Evolutionary conservation across 2,329 filamentous ascomycete genomes (phyloP), one percentile per base, ranked within the genome.

Genomic region (Blastomyces percursus): DNA sequence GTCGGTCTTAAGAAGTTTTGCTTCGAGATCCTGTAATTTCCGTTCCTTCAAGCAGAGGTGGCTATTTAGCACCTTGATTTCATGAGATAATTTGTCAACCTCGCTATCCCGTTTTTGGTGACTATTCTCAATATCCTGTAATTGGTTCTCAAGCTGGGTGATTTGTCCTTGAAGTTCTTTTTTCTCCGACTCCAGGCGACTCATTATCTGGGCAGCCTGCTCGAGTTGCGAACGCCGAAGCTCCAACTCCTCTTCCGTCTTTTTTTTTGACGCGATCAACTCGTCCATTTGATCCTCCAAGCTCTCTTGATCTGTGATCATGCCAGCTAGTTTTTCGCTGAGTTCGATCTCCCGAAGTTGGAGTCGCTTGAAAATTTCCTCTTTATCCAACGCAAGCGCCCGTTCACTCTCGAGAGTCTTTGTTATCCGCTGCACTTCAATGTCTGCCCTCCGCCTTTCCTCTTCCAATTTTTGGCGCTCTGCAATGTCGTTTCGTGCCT

Each of bases 281-380:
- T 88, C 87, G 72, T 99, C 94, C 1, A 99, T 81, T 72, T 99
- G 91, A 66, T 96, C 91, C 74, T 99, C 94, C 0, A 99, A 82
- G 61, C 87, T 87, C 72, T 97, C 93, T 73, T 97, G 93, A 69
- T 99, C 95, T 27, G 96, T 89, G 64, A 97, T 85, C 38, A 93
- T 93, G 48, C 90, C 93, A 46, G 91, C 84, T 35, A 99, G 83
- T 77, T 97, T 96, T 71, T 99, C 95, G 60, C 88, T 90, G 3
- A 99, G 82, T 72, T 99, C 93, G 12, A 86, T 83, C 75, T 99
- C 94, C n/a, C 94, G 88, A 61, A 87, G 79, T 72, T 96, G 94
- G 27, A 99, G 81, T n/a, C 95, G 86, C 72, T 93, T 95, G 80
- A 97, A 99, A 64, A 99, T 99, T 71, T 99, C 94, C 72, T 99